Evolutionary conservation across 1,284 basidiomycete genomes (phyloP), one percentile per base, ranked within the genome.

Genomic region (Grifola frondosa): DNA sequence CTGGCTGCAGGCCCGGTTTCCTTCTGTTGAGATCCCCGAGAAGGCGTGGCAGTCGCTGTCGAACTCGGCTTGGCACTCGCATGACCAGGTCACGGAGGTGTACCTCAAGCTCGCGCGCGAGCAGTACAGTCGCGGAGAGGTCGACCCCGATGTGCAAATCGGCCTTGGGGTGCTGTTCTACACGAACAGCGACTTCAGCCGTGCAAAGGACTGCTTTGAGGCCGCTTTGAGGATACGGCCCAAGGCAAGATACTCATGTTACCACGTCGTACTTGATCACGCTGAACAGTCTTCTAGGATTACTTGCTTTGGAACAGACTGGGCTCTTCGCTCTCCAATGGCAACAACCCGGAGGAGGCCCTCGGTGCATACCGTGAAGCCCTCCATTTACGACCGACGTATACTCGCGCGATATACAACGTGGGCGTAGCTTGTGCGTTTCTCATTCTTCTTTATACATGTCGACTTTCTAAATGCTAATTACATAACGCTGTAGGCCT

Each of bases 321-420:
- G 5, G 97, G 97, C 3, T 97, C 96, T 1, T 94, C 90, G 6
- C 74, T 99, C 28, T 97, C 95, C 13, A 99, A 99, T 63, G 93
- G 92, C 1, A 93, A 84, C 48, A 88, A 91, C 55, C 91, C 96
- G 0, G 97, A 99, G 65, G 91, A 97, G 64, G 96, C 97, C 3
- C 79, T 99, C 24, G 91, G 91, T 30, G 95, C 94, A 11, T 99
- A 99, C 65, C 79, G 91, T 50, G 85, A 94, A 62, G 97, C 97
- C 0, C 73, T 99, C n/a, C 86, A 87, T 59, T 71, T 98, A 36
- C 83, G 95, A 30, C 97, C 97, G 12, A 95, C 93, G 3, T 99
- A 97, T 63, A 98, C 97, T 0, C 81, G 97, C 10, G 97, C 96
- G 6, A 94, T 98, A 26, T 98, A 97, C 65, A 99, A 99, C 61